phyloP scores from a whole-genome alignment of 2,329 filamentous ascomycete species.

The Phialophora tarda region DNA sequence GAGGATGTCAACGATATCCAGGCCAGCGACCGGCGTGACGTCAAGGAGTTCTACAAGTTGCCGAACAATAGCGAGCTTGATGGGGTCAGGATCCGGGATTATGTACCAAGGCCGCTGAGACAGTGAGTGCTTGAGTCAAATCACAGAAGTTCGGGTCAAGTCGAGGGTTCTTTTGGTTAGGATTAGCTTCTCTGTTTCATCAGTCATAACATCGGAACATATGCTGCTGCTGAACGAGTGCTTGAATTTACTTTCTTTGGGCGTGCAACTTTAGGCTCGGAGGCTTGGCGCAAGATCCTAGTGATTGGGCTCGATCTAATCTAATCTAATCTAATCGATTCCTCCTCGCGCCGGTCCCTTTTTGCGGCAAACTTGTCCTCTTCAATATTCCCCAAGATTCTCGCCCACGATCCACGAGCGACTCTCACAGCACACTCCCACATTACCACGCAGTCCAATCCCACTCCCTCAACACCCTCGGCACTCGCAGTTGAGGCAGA shows the following conservation, averaged over 20 bases:
- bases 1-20: background rate
- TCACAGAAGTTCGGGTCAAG: background rate
- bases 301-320: background rate
- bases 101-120: background rate
- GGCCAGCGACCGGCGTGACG: background rate
- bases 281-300: no score
- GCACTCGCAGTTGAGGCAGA: background rate
- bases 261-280: no score
- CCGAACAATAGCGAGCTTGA: background rate
- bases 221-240: background rate
- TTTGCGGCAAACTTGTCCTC: background rate
- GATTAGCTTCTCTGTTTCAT: background rate
- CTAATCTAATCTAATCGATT: background rate
- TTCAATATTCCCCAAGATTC: background rate
- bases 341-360: background rate
- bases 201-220: background rate
- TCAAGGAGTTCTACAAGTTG: background rate
- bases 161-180: background rate
- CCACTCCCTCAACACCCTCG: background rate
- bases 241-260: background rate
- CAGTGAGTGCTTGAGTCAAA: background rate
- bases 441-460: background rate
- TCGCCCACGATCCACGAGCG: no score
- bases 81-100: background rate
- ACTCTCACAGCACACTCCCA: background rate